Conservation (phyloP, 306 rosid genomes). For the Clitoria ternatea region DNA sequence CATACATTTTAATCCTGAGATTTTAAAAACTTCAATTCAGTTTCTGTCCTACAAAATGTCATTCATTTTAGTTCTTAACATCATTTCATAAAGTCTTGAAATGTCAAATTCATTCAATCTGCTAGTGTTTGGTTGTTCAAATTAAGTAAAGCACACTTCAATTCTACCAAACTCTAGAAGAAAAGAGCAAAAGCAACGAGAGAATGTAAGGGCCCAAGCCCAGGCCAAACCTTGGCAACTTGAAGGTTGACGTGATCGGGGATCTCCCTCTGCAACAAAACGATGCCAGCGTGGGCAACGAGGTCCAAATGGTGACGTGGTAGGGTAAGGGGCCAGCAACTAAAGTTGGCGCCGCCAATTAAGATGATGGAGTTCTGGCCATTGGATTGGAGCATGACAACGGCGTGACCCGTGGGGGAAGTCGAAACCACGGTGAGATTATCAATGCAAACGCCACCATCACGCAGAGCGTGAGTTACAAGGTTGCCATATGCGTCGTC, state of each 20-base stretch:
- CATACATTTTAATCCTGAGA: too few species aligned
- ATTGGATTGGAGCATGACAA: constrained; percentile 78
- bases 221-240: constrained; percentile 67
- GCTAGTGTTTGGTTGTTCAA: too few species aligned
- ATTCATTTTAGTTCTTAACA: too few species aligned
- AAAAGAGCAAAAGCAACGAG: not conserved
- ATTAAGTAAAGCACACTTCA: too few species aligned
- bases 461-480: constrained; percentile 45
- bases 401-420: constrained; percentile 74
- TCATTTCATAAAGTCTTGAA: too few species aligned
- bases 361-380: constrained; percentile 84
- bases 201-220: not conserved
- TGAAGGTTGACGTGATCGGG: constrained; percentile 76
- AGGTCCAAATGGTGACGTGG: constrained; percentile 47
- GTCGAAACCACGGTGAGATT: constrained; percentile 30
- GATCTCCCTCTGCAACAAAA: constrained; percentile 90
- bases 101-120: too few species aligned
- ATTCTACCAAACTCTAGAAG: not conserved
- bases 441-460: constrained; percentile 58
- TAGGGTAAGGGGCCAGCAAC: constrained; percentile 55
- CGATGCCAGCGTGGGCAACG: constrained; percentile 70
- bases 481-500: constrained; percentile 71
- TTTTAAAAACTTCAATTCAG: too few species aligned
- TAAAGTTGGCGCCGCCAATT: constrained; percentile 87
- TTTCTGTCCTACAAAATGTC: too few species aligned